Evolutionary conservation across 345 rosid species (phyloP).

Genomic region (Turritis glabra): DNA sequence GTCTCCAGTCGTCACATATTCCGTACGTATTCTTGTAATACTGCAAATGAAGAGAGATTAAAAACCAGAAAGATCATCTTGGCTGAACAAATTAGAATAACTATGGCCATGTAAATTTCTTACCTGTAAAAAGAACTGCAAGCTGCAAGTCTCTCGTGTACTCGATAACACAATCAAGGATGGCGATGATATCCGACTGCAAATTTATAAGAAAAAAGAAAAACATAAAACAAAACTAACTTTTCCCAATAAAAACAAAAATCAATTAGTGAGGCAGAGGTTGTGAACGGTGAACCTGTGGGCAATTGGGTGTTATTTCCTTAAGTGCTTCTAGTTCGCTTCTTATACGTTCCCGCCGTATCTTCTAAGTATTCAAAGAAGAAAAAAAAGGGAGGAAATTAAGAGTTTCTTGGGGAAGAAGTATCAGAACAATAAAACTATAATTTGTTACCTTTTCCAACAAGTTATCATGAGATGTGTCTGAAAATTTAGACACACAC

Average conservation of each 20-base stretch:
- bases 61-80: neutral
- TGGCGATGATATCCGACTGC: neutral
- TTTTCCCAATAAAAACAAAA: neutral
- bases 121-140: neutral
- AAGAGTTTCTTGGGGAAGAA: neutral
- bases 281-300: slow-evolving; percentile 10
- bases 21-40: neutral
- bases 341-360: neutral
- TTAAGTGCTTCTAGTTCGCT: neutral
- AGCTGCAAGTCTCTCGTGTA: neutral
- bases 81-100: neutral
- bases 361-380: neutral
- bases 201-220: neutral
- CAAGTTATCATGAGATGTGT: neutral
- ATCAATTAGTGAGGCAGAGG: neutral
- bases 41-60: neutral
- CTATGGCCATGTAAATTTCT: neutral
- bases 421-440: neutral
- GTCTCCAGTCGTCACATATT: neutral
- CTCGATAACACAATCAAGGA: slow-evolving; percentile 15
- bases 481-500: neutral
- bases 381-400: neutral
- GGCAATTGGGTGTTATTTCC: slow-evolving; percentile 16
- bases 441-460: neutral
- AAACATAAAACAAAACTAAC: neutral